These are phyloP conservation scores for Solanum rostratum DNA, from an alignment of 257 asterid genomes.

Conservation along the genomic window DNA sequence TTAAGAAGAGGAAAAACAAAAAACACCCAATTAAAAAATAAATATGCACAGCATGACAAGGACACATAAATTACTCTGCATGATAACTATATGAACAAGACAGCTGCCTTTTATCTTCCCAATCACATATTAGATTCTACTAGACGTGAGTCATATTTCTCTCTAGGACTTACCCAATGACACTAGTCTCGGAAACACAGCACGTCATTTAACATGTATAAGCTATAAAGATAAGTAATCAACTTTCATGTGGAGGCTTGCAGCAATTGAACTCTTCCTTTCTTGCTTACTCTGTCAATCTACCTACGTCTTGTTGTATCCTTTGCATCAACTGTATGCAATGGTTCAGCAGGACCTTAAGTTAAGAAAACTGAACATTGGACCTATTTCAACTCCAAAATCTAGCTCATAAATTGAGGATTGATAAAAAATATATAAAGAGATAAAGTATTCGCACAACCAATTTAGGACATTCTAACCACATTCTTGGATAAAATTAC, in stretches of 20 bases:
- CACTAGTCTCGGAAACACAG: background rate
- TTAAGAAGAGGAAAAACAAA: background rate
- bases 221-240: background rate
- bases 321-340: background rate
- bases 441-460: background rate
- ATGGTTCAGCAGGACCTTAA: background rate
- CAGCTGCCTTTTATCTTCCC: background rate
- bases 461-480: background rate
- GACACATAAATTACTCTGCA: background rate
- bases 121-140: background rate
- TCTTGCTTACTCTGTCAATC: background rate
- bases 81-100: background rate
- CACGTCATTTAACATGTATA: background rate
- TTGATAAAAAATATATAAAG: background rate
- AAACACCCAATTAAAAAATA: background rate
- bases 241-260: background rate
- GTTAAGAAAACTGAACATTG: background rate
- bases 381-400: background rate
- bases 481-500: background rate
- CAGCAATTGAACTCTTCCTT: background rate
- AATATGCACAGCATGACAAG: background rate
- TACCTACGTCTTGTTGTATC: background rate
- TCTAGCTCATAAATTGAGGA: background rate
- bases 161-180: background rate
- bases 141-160: background rate